Conservation (phyloP, 23 red algal species). For the Gracilariopsis chorda region DNA sequence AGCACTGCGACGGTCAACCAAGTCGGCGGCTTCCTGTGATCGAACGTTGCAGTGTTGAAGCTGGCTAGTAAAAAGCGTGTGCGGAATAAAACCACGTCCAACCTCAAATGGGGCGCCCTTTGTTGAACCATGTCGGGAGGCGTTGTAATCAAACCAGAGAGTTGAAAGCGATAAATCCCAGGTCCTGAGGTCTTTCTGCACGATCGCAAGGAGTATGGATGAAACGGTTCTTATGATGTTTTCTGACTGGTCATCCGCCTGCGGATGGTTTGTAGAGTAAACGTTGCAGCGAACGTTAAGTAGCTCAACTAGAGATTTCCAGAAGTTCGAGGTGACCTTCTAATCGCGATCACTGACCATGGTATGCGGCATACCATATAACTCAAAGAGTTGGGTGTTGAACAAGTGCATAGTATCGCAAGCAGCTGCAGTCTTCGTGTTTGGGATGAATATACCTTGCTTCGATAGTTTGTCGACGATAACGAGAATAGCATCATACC, state of each 20-base stretch:
- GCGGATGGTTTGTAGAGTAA: not conserved
- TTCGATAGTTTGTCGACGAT: constrained; percentile 18
- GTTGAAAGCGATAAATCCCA: not conserved
- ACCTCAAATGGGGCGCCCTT: not conserved
- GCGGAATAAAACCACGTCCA: not conserved
- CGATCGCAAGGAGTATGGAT: not conserved
- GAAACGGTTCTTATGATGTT: not conserved
- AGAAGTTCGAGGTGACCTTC: not conserved
- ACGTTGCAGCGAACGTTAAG: not conserved
- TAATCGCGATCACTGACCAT: not conserved
- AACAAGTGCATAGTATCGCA: not conserved
- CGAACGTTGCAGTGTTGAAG: not conserved
- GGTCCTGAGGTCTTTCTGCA: not conserved
- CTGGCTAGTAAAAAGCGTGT: not conserved
- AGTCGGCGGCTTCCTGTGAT: not conserved
- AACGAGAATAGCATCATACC: not conserved
- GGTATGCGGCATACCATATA: not conserved
- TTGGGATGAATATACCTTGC: not conserved
- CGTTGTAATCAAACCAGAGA: not conserved
- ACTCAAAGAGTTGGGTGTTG: not conserved
- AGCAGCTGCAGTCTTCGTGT: not conserved
- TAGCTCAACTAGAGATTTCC: not conserved
- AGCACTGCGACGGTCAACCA: not conserved
- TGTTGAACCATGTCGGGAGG: not conserved
- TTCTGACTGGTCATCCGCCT: not conserved